phyloP scores from a whole-genome alignment of 331 rosid species.

The Acacia concinna region DNA sequence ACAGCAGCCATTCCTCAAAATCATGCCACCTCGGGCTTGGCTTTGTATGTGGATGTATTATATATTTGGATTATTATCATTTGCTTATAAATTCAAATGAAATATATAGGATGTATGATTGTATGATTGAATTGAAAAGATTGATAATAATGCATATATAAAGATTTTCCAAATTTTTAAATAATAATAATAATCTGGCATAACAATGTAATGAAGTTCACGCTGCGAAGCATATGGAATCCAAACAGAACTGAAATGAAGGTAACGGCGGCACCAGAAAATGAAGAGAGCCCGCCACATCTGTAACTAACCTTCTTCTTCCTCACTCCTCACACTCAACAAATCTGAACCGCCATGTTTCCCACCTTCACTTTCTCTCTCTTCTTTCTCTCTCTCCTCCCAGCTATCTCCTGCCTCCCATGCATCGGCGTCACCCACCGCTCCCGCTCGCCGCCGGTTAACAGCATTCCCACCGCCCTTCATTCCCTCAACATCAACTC shows the following conservation, averaged over 20 bases:
- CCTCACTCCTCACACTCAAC: neutral
- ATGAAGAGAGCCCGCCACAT: neutral
- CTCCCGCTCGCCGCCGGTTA: slow-evolving; percentile 7
- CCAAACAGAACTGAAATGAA: neutral
- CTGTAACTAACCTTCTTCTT: neutral
- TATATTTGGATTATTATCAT: too few relatives aligned
- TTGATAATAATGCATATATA: too few relatives aligned
- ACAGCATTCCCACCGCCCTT: slow-evolving; percentile 33
- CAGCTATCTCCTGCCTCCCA: slow-evolving; percentile 34
- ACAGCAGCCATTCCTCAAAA: too few relatives aligned
- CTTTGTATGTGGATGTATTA: too few relatives aligned
- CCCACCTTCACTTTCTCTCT: slow-evolving; percentile 35
- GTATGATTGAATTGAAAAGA: too few relatives aligned
- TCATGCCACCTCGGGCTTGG: too few relatives aligned
- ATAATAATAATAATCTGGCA: too few relatives aligned
- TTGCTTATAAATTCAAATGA: too few relatives aligned
- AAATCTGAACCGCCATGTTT: slow-evolving; percentile 36
- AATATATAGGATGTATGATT: too few relatives aligned
- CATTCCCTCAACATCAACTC: slow-evolving; percentile 44
- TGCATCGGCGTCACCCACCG: slow-evolving; percentile 55
- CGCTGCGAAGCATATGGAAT: too few relatives aligned
- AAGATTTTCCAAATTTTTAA: too few relatives aligned
- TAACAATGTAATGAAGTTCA: too few relatives aligned
- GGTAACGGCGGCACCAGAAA: neutral
- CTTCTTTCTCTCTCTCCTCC: slow-evolving; percentile 40